Base-by-base conservation (phyloP, 495 filamentous ascomycete species). In the Aspergillus affinis region DNA sequence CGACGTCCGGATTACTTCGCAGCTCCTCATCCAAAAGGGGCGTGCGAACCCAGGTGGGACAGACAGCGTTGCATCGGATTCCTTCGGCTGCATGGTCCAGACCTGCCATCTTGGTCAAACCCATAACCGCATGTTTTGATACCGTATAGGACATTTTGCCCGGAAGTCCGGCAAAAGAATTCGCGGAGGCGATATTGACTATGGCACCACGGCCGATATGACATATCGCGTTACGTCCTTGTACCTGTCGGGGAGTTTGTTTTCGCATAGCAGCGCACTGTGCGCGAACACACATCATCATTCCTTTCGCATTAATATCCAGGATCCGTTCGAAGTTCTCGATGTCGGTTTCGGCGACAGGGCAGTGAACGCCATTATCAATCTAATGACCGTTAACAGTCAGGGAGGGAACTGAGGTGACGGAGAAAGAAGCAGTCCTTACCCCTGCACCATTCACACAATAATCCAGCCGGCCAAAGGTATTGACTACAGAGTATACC, bases 61-160 rank as follows among this genome's bases (percentile, higher is more conserved):
- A 54, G 15, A 41, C 51, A 10, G 51, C 51, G 29, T 54, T 36
- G 29, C 29, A 18, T 32, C n/a, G 1, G 18, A 54, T 18, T 13
- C 32, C 23, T 36, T 20, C 27, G 1, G 47, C 19, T 9, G 47
- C 47, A 49, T 49, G 47, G 21, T 49, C 47, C 2, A 49, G 19
- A 7, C 19, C 36, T 41, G 36, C 29, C 17, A 23, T 20, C 32
- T 54, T 54, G 15, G 29, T 54, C 13, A 54, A 10, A 3, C 26
- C 52, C 32, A 54, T 54, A 23, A 32, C 23, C 10, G 52, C 52
- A 44, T 54, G 52, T 23, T 54, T 54, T 0, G 52, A 54, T 18
- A 54, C 29, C 0, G 27, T 54, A 13, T 54, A 54, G 4, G 26
- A 44, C 52, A 32, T 41, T 21, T 36, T 54, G 8, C 32, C 32